Percentiles rank a stretch among this genome's conserved stretches.
Evolutionary conservation across 805 yeast genomes (phyloP).

Genomic region (Starmerella bombi): DNA sequence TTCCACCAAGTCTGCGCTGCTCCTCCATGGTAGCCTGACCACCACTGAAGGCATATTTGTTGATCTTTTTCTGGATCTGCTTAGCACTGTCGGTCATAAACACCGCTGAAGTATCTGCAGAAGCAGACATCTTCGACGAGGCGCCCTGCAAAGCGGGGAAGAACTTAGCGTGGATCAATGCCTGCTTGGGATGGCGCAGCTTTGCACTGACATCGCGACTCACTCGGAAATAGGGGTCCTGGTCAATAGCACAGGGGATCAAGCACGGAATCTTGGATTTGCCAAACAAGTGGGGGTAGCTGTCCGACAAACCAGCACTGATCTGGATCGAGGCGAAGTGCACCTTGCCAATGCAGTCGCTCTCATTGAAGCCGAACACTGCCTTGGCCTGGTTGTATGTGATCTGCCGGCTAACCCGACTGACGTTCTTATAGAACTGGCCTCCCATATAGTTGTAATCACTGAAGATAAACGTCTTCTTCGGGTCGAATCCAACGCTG

Average conservation of each 20-base stretch:
- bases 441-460: constrained; percentile 90
- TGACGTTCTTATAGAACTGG: constrained; percentile 86
- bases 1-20: constrained; percentile 80
- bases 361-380: constrained; percentile 90
- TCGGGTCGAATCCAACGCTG: constrained; percentile 87
- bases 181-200: constrained; percentile 78
- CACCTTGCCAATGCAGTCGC: constrained; percentile 85
- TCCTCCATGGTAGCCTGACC: constrained; percentile 81
- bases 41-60: constrained; percentile 93
- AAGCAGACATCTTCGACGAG: constrained; percentile 91
- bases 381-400: constrained; percentile 96
- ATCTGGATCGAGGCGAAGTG: constrained; percentile 96
- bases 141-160: constrained; percentile 98
- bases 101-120: constrained; percentile 81
- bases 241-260: constrained; percentile 98
- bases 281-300: constrained; percentile 87
- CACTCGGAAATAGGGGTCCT: constrained; percentile 95
- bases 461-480: constrained; percentile 88
- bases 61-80: constrained; percentile 84
- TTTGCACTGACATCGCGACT: constrained; percentile 96
- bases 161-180: constrained; percentile 83
- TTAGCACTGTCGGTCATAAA: constrained; percentile 91
- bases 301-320: constrained; percentile 88
- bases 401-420: constrained; percentile 82
- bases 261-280: constrained; percentile 87